A percentile compares a stretch with the other conserved stretches of the same genome.
These are phyloP conservation scores for Colletotrichum noveboracense DNA, from an alignment of 2,329 filamentous ascomycete species.

Conservation along the genomic window DNA sequence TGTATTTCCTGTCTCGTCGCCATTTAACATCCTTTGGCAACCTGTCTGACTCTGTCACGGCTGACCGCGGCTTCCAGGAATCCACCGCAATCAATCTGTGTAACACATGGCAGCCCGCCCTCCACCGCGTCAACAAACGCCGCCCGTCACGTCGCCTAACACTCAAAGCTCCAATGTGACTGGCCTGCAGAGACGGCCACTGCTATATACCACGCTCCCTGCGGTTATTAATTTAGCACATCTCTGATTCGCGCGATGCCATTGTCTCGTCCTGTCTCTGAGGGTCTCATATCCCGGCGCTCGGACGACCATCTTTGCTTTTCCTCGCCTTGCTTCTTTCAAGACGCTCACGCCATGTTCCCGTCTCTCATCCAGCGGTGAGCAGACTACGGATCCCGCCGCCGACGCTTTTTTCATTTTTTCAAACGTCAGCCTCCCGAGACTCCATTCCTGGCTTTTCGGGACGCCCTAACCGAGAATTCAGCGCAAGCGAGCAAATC, in stretches of 20 bases:
- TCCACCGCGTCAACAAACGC: constrained; percentile 5
- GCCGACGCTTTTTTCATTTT: neutral
- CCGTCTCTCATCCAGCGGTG: constrained; percentile 14
- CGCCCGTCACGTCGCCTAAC: neutral
- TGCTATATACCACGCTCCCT: constrained; percentile 1
- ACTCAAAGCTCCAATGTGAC: neutral
- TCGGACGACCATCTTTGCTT: constrained; percentile 12
- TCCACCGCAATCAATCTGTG: constrained; percentile 14
- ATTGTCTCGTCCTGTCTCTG: constrained; percentile 16
- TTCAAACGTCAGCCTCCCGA: neutral
- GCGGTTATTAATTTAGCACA: constrained; percentile 2
- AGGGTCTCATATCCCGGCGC: constrained; percentile 9
- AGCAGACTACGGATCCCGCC: neutral
- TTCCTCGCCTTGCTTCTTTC: constrained; percentile 9
- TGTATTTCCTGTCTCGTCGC: neutral
- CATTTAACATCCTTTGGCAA: neutral
- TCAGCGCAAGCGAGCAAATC: neutral
- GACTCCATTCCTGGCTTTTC: constrained; percentile 2
- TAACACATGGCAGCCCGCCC: neutral
- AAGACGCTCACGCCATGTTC: constrained; percentile 11
- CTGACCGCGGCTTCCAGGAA: neutral
- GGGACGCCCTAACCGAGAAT: neutral
- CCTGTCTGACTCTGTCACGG: constrained; percentile 14
- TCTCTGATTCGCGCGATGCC: constrained; percentile 2
- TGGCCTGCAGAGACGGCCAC: neutral